phyloP scores from a whole-genome alignment of 2,329 filamentous ascomycete species.

The Xylariaceae sp. region DNA sequence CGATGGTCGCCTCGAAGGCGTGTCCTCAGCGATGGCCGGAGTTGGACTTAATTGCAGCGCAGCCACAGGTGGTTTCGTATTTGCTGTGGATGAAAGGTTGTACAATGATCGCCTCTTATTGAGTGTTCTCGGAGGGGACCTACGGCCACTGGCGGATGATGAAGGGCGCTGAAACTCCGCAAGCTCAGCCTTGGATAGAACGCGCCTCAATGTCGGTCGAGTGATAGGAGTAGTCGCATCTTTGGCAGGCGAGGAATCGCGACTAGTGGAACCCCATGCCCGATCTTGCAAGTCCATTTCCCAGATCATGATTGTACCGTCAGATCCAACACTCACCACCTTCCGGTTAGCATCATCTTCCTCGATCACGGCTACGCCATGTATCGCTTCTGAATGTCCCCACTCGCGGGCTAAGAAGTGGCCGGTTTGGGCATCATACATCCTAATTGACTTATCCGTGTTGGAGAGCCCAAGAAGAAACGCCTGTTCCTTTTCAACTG shows the following conservation, averaged over 20 bases:
- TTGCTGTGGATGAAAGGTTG: slow-evolving; percentile 46
- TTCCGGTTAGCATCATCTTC: slow-evolving; percentile 60
- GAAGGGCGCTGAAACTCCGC: slow-evolving; percentile 73
- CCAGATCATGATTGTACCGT: slow-evolving; percentile 87
- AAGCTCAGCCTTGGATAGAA: slow-evolving; percentile 86
- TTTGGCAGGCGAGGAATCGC: slow-evolving; percentile 62
- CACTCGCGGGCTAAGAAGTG: slow-evolving; percentile 85
- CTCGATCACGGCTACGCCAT: slow-evolving; percentile 77
- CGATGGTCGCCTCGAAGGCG: slow-evolving; percentile 56
- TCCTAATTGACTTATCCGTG: slow-evolving; percentile 90
- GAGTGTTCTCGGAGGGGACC: slow-evolving; percentile 61
- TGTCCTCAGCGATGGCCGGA: slow-evolving; percentile 50
- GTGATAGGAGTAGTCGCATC: slow-evolving; percentile 53
- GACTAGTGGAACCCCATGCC: slow-evolving; percentile 48
- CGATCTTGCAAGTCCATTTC: slow-evolving; percentile 58
- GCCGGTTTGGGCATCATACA: slow-evolving; percentile 83
- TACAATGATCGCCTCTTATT: slow-evolving; percentile 61
- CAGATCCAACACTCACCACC: slow-evolving; percentile 76
- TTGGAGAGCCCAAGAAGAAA: slow-evolving; percentile 88
- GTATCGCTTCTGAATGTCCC: slow-evolving; percentile 94
- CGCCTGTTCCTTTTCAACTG: slow-evolving; percentile 59
- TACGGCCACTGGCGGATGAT: slow-evolving; percentile 49
- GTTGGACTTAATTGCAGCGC: slow-evolving; percentile 50
- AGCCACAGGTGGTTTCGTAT: slow-evolving; percentile 48
- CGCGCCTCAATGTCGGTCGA: slow-evolving; percentile 78